phyloP scores from a whole-genome alignment of 192 early-diverging fungal genomes.

The Phycomyces blakesleeanus region DNA sequence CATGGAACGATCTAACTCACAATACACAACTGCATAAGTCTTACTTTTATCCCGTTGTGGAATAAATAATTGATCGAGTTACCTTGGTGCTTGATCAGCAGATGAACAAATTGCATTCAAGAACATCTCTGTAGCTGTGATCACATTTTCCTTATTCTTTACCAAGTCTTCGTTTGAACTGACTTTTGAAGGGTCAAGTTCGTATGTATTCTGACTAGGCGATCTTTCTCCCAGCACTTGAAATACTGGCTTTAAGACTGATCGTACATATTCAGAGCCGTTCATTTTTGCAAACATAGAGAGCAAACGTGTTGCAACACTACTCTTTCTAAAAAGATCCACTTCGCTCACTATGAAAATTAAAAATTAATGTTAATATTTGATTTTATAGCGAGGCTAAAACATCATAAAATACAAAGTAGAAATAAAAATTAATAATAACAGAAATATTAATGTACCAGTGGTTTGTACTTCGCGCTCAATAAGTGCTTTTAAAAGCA shows the following conservation, averaged over 20 bases:
- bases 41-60: too few species aligned
- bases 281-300: conserved; percentile 64
- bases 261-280: conserved; percentile 59
- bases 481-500: conserved; percentile 63
- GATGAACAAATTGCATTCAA: conserved; percentile 69
- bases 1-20: conserved; percentile 41
- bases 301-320: conserved; percentile 70
- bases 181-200: conserved; percentile 76
- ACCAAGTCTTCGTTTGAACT: conserved; percentile 48
- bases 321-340: conserved; percentile 78
- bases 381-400: neutral
- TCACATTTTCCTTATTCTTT: conserved; percentile 63
- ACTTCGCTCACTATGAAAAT: conserved; percentile 36
- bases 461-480: conserved; percentile 69
- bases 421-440: neutral
- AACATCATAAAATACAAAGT: neutral
- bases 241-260: conserved; percentile 60
- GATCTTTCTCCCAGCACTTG: conserved; percentile 50
- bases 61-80: neutral
- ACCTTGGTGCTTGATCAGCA: conserved; percentile 48
- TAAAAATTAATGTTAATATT: conserved; percentile 10
- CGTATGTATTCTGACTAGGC: conserved; percentile 64
- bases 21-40: too few species aligned
- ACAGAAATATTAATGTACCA: conserved; percentile 39
- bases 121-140: conserved; percentile 55